Percentiles rank a stretch among this genome's conserved stretches.
phyloP scores from a whole-genome alignment of 306 rosid genomes.

The Cicer chorassanicum region DNA sequence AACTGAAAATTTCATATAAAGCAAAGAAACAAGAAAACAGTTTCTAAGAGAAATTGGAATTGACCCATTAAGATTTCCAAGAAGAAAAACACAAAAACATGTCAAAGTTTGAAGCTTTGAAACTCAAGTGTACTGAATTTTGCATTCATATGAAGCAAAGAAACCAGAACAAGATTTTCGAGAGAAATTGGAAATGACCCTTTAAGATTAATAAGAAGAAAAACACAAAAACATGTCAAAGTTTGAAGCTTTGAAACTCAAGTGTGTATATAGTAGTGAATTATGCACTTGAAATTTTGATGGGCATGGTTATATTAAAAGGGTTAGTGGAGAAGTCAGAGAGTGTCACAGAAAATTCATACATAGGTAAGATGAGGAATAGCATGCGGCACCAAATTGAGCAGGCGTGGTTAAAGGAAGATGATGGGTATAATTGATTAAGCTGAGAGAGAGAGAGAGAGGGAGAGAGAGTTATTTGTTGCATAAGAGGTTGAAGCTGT shows the following conservation, averaged over 20 bases:
- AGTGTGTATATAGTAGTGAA: not conserved
- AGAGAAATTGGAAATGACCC: conserved; percentile 42
- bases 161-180: not conserved
- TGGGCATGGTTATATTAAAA: conserved; percentile 7
- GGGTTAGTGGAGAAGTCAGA: conserved; percentile 47
- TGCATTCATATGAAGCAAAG: not conserved
- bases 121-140: not conserved
- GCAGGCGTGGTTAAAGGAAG: conserved; percentile 47
- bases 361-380: conserved; percentile 19
- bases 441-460: conserved; percentile 9
- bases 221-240: conserved; percentile 21
- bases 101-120: conserved; percentile 38
- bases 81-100: conserved; percentile 30
- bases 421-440: conserved; percentile 52
- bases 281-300: conserved; percentile 31
- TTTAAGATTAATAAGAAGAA: conserved; percentile 6
- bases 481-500: conserved; percentile 19
- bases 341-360: conserved; percentile 38
- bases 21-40: not conserved
- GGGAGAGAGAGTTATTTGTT: conserved; percentile 21
- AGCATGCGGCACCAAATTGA: conserved; percentile 50
- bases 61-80: conserved; percentile 37
- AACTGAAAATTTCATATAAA: conserved; percentile 7
- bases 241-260: conserved; percentile 33
- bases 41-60: conserved; percentile 20